Base-by-base conservation (phyloP, 352 stramenopile genomes). In the Phytophthora ohioensis region DNA sequence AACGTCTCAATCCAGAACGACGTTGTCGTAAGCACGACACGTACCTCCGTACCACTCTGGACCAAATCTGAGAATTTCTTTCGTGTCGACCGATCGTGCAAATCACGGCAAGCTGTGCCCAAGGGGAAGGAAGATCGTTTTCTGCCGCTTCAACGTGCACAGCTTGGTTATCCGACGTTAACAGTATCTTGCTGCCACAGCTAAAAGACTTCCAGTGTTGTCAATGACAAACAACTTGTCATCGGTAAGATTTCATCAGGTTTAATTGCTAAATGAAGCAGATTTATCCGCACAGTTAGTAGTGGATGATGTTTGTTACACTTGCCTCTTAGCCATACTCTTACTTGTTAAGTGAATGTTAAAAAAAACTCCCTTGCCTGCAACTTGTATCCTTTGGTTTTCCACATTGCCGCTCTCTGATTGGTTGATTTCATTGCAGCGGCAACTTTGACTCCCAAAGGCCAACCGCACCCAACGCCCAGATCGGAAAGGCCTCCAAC, bases 51-150 rank as follows among this genome's bases (percentile, higher is more conserved):
- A 5, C 64, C 63, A 76, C 69, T 69, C 13, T 75, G 32, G 42
- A 52, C 35, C 53, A 52, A 57, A 55, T 59, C 39, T 69, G 52
- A 58, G 31, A 76, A 69, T 56, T 67, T 73, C 42, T 52, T 76
- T 76, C 64, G 51, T 17, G 69, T 21, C 38, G 42, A 63, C 27
- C 36, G 15, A 17, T 57, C 4, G 27, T 27, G 49, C 53, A 68
- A 63, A 60, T 61, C 51, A 6, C 11, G 9, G 38, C 10, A 53
- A 38, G 36, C 51, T 11, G n/a, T 34, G 51, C 34, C 35, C 15
- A 38, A 31, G 6, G 35, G 21, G 21, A 27, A 27, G 21, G 4
- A 21, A 31, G 12, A 0, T 55, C 21, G 21, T 27, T 27, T 34
- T 27, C 21, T 49, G 36, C 17, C n/a, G 12, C 31, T 64, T 58